A percentile compares a stretch with the other conserved stretches of the same genome.
Evolutionary conservation across 352 stramenopile genomes (phyloP).

Genomic region (Phytopythium sindhum): DNA sequence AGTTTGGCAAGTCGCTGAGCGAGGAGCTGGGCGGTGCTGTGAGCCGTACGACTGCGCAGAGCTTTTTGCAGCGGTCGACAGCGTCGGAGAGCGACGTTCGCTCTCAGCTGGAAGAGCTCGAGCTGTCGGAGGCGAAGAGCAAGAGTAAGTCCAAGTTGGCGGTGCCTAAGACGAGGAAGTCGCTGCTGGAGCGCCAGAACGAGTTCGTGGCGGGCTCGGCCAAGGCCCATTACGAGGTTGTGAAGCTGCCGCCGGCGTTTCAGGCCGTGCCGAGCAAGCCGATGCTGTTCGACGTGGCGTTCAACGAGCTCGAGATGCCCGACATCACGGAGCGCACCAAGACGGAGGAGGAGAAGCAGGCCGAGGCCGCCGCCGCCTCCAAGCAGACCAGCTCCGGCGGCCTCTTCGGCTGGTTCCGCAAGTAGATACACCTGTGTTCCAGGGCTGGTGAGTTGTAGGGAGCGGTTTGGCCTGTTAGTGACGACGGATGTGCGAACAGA

Average conservation of each 20-base stretch:
- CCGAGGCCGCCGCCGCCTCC: conserved; percentile 35
- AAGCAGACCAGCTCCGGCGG: conserved; percentile 30
- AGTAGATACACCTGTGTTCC: conserved; percentile 21
- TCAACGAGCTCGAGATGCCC: conserved; percentile 79
- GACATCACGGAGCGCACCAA: conserved; percentile 74
- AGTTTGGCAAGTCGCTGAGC: conserved; percentile 55
- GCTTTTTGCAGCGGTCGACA: conserved; percentile 62
- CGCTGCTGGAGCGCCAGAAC: conserved; percentile 52
- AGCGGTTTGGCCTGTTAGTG: neutral
- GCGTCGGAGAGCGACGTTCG: conserved; percentile 45
- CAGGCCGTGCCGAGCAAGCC: conserved; percentile 69
- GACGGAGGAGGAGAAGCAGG: conserved; percentile 68
- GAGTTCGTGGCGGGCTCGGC: conserved; percentile 46
- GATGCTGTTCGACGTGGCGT: conserved; percentile 79
- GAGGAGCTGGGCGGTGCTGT: conserved; percentile 61
- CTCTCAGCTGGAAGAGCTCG: conserved; percentile 63
- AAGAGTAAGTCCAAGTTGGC: conserved; percentile 10
- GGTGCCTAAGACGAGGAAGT: conserved; percentile 18
- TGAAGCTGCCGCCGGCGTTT: conserved; percentile 65
- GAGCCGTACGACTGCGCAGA: conserved; percentile 67
- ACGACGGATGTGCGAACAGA: neutral
- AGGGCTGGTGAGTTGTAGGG: neutral
- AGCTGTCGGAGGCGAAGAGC: conserved; percentile 24
- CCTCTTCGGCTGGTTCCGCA: conserved; percentile 84
- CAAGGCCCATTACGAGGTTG: conserved; percentile 55